These are phyloP conservation scores for Phlyctochytrium planicorne DNA, from an alignment of 192 early-diverging fungal species.

Conservation along the genomic window DNA sequence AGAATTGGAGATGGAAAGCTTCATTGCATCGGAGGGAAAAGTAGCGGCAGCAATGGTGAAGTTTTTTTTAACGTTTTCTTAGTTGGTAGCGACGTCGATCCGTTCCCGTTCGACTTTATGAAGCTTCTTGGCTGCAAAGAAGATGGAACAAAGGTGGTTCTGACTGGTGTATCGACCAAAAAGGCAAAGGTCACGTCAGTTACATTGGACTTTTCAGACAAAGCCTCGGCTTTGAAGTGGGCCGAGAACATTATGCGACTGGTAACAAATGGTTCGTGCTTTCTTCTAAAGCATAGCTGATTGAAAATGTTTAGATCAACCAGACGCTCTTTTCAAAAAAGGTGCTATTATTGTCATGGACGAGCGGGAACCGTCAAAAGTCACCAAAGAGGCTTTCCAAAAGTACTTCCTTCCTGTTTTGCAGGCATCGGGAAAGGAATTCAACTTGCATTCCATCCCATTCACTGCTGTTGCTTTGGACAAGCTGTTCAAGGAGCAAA, in stretches of 20 bases:
- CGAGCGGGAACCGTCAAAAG: neutral
- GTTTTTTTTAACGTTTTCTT: neutral
- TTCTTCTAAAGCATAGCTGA: neutral
- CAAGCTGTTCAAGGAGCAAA: neutral
- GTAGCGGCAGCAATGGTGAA: neutral
- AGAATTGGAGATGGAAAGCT: neutral
- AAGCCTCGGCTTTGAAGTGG: neutral
- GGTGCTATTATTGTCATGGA: neutral
- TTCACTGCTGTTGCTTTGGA: neutral
- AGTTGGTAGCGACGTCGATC: neutral
- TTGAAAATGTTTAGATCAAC: too few relatives aligned
- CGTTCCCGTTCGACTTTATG: neutral
- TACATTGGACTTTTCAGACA: neutral
- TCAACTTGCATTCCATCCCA: neutral
- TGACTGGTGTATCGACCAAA: neutral
- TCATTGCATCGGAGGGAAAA: neutral
- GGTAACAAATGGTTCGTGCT: neutral
- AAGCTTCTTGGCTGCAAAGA: neutral
- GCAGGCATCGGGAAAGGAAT: neutral
- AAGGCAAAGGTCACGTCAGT: neutral
- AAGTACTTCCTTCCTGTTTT: neutral
- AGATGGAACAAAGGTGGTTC: neutral
- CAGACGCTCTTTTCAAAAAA: neutral
- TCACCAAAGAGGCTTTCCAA: slow-evolving; percentile 1
- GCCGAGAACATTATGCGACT: neutral